Evolutionary conservation across 116 monocot species (phyloP).

Genomic region (Dioscorea cayenensis): DNA sequence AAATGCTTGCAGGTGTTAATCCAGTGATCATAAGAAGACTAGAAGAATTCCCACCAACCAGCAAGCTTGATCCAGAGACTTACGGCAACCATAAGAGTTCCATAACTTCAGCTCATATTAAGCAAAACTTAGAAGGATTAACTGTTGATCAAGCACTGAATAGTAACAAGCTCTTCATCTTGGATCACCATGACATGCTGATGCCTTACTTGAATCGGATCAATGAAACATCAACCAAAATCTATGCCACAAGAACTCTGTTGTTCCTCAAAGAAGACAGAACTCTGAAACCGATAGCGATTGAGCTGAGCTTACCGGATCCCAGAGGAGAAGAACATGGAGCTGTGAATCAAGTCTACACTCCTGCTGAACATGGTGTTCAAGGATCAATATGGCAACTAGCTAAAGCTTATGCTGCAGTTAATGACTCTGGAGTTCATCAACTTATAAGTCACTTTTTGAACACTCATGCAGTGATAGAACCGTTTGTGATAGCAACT

Average conservation of each 20-base stretch:
- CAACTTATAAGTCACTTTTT: slow-evolving; percentile 74
- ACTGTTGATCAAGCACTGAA: slow-evolving; percentile 44
- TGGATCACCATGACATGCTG: slow-evolving; percentile 51
- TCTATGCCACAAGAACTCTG: slow-evolving; percentile 50
- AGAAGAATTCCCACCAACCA: slow-evolving; percentile 61
- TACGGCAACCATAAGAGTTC: slow-evolving; percentile 50
- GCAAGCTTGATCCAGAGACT: slow-evolving; percentile 35
- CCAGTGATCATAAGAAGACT: slow-evolving; percentile 53
- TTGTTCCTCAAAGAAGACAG: slow-evolving; percentile 35
- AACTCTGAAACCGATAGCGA: slow-evolving; percentile 56
- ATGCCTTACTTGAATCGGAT: slow-evolving; percentile 46
- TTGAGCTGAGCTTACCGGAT: slow-evolving; percentile 59
- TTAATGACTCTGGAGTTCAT: slow-evolving; percentile 69
- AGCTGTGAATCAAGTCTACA: slow-evolving; percentile 22
- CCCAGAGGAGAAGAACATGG: slow-evolving; percentile 18
- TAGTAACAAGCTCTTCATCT: slow-evolving; percentile 39
- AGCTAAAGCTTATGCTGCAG: slow-evolving; percentile 62
- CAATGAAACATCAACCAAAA: slow-evolving; percentile 35
- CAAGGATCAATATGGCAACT: slow-evolving; percentile 53
- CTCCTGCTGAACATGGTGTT: slow-evolving; percentile 37
- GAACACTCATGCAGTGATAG: slow-evolving; percentile 23
- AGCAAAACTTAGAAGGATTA: slow-evolving; percentile 35
- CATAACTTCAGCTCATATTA: slow-evolving; percentile 38
- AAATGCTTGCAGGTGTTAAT: slow-evolving; percentile 59
- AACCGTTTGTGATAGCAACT: slow-evolving; percentile 48